A percentile compares a stretch with the other conserved stretches of the same genome.
phyloP scores from a whole-genome alignment of 2,329 filamentous ascomycete genomes.

The Verticillium longisporum region DNA sequence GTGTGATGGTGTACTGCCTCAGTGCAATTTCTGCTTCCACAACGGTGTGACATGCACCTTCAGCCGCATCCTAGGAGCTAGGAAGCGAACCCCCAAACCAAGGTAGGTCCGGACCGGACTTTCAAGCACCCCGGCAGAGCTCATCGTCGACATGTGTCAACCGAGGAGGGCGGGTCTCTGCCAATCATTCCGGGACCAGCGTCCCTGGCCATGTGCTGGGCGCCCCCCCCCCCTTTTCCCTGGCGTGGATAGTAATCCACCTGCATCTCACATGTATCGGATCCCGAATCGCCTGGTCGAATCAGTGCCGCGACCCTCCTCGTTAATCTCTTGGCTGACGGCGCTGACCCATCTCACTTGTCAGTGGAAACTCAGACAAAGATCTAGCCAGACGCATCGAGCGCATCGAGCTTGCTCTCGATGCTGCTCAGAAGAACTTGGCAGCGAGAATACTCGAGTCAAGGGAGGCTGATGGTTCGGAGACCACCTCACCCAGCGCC shows the following conservation, averaged over 20 bases:
- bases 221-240: background rate
- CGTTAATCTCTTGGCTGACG: background rate
- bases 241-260: background rate
- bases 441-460: slow-evolving; percentile 1
- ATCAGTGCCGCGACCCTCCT: background rate
- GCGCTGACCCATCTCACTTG: background rate
- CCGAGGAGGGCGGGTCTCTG: background rate
- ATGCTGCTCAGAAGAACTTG: slow-evolving; percentile 8
- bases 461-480: background rate
- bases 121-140: background rate
- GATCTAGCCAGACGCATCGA: slow-evolving; percentile 29
- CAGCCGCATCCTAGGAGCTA: slow-evolving; percentile 11
- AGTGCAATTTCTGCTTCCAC: slow-evolving; percentile 44
- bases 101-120: slow-evolving; percentile 3
- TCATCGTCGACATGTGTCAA: background rate
- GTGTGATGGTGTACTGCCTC: slow-evolving; percentile 34
- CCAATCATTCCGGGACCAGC: no score
- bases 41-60: slow-evolving; percentile 41
- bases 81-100: slow-evolving; percentile 5
- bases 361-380: slow-evolving; percentile 11
- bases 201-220: no score
- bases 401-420: slow-evolving; percentile 30
- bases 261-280: background rate
- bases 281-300: no score
- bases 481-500: background rate